phyloP scores from a whole-genome alignment of 441 rosid species.

The Gossypium schwendimanii region DNA sequence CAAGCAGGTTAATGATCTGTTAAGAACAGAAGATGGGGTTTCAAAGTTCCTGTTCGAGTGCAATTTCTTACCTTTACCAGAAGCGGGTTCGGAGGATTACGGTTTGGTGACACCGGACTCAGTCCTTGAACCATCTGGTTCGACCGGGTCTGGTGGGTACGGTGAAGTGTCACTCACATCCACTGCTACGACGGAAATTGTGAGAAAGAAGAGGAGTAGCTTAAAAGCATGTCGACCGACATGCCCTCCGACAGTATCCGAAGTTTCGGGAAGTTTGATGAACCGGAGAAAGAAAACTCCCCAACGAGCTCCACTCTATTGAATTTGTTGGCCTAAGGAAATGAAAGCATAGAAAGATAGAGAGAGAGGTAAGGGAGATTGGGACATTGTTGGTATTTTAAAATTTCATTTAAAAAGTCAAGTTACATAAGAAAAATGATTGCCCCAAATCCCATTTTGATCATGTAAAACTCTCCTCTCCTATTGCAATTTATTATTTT shows the following conservation, averaged over 20 bases:
- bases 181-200: slow-evolving; percentile 64
- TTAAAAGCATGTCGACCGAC: slow-evolving; percentile 42
- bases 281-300: slow-evolving; percentile 79
- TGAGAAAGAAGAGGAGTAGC: slow-evolving; percentile 74
- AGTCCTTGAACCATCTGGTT: slow-evolving; percentile 51
- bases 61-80: slow-evolving; percentile 50
- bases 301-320: slow-evolving; percentile 72
- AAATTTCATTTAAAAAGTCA: slow-evolving; percentile 6
- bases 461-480: neutral
- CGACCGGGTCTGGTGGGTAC: slow-evolving; percentile 42
- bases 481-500: slow-evolving; percentile 13
- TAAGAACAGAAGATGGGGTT: slow-evolving; percentile 47
- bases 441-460: slow-evolving; percentile 30
- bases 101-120: slow-evolving; percentile 54
- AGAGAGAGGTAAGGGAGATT: neutral
- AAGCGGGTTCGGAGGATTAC: slow-evolving; percentile 34
- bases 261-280: slow-evolving; percentile 40
- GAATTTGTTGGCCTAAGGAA: slow-evolving; percentile 1
- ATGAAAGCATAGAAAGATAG: neutral
- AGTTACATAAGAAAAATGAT: neutral
- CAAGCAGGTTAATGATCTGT: slow-evolving; percentile 50
- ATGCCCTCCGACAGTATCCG: slow-evolving; percentile 30
- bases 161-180: slow-evolving; percentile 44
- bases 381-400: slow-evolving; percentile 1
- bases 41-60: slow-evolving; percentile 53